Evolutionary conservation across 768 basidiomycete species (phyloP), one percentile per base, ranked within the genome.

Genomic region (Symmetrospora coprosmae): DNA sequence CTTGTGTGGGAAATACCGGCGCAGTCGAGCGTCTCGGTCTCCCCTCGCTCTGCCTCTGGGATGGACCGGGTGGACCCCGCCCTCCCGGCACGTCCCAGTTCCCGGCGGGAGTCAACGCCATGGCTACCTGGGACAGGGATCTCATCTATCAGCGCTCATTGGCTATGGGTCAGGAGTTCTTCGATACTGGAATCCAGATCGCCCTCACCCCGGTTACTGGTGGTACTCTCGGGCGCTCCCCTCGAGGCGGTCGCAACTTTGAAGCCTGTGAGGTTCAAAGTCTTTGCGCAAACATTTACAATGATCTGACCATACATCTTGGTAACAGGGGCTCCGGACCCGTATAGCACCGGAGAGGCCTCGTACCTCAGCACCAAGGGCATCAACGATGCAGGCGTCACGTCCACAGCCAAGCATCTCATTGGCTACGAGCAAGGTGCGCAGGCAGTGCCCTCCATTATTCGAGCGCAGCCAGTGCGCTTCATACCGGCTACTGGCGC

Each of bases 91-190:
- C 7, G 17, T 49, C 47, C 7, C 19, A n/a, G 17, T 66, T 89
- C 74, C 89, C 90, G 0, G 78, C 88, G 17, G 85, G 81, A 0
- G 76, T 92, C 65, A 88, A 85, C 53, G 76, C 82, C 0, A 90
- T 86, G 4, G 77, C 86, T 4, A 86, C 89, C 77, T 87, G 71
- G 73, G 86, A 87, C 66, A 85, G 84, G 38, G 76, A 77, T 8
- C 76, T 92, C 34, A 81, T 92, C 56, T 84, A 87, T 50, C 72
- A 74, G 13, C 81, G 89, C 30, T 89, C 86, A 2, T 68, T 79
- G 4, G 82, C 79, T 39, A 84, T 94, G 80, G 89, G 88, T 19
- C 68, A 76, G 53, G 90, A 96, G 71, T 83, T 86, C 73, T 77
- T 77, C 56, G 81, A 80, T 25, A 89, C 90, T 70, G 91, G 91